Conservation (phyloP, 331 rosid genomes). For the Prunus yedoensis region DNA sequence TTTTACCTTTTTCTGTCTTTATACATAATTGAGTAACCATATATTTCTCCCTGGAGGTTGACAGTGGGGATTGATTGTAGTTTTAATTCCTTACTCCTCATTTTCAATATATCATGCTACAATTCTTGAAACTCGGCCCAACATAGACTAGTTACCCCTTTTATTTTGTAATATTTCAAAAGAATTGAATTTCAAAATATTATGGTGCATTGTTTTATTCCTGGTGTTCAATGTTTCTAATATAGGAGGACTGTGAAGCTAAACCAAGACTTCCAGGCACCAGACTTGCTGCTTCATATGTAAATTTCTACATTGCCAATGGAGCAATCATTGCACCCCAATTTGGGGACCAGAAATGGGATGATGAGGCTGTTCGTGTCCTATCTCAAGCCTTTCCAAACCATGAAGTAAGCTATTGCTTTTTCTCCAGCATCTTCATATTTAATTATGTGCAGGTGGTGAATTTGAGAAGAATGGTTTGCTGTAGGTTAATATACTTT, state of each 20-base stretch:
- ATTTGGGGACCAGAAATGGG: conserved; percentile 88
- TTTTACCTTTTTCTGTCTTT: no score
- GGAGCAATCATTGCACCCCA: conserved; percentile 76
- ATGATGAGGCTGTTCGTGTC: conserved; percentile 70
- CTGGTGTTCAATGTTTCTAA: conserved; percentile 11
- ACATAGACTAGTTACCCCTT: neutral
- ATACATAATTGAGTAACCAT: no score
- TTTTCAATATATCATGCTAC: neutral
- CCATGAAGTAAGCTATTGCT: conserved; percentile 57
- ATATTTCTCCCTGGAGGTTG: no score
- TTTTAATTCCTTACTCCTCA: no score
- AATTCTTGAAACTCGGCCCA: neutral
- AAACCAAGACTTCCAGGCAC: conserved; percentile 58
- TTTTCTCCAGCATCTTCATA: conserved; percentile 6
- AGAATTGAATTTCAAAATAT: neutral
- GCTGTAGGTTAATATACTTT: no score
- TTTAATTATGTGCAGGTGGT: no score
- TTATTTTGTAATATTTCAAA: neutral
- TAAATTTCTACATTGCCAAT: conserved; percentile 88
- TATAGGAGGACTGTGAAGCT: conserved; percentile 51
- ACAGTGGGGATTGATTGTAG: no score
- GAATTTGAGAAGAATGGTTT: no score
- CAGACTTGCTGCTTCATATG: conserved; percentile 98
- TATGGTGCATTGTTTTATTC: neutral
- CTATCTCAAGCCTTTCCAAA: conserved; percentile 68